phyloP scores from a whole-genome alignment of 1,139 yeast genomes.

The Hemisphaericaspora xylanilytica region DNA sequence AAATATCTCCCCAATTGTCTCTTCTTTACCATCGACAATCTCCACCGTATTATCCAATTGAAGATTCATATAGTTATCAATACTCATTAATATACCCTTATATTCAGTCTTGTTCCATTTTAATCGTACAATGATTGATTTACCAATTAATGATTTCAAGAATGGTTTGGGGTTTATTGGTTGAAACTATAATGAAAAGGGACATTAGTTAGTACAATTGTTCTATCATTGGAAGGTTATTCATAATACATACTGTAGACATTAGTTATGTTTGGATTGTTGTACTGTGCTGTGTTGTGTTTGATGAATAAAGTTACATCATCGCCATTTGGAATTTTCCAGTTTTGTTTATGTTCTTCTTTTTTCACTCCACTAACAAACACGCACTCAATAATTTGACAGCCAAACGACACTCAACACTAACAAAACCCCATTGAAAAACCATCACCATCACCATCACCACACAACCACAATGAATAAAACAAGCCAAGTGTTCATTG shows the following conservation, averaged over 20 bases:
- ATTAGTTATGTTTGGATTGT: constrained; percentile 4
- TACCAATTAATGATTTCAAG: constrained; percentile 67
- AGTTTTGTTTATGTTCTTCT: background rate
- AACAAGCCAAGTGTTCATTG: constrained; percentile 23
- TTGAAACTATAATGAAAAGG: constrained; percentile 51
- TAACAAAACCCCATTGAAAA: too few relatives aligned
- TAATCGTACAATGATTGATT: constrained; percentile 75
- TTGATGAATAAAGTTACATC: too few relatives aligned
- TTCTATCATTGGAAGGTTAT: too few relatives aligned
- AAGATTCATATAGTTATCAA: constrained; percentile 91
- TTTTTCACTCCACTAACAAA: background rate
- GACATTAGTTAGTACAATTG: background rate
- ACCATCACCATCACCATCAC: too few relatives aligned
- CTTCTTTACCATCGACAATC: constrained; percentile 39
- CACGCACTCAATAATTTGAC: too few relatives aligned
- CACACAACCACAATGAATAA: constrained; percentile 23
- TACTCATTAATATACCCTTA: constrained; percentile 72
- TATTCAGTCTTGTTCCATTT: constrained; percentile 95
- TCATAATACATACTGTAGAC: constrained; percentile 11
- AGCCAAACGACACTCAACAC: too few relatives aligned
- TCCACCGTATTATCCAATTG: constrained; percentile 74
- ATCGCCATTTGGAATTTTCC: background rate
- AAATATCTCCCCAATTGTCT: constrained; percentile 75
- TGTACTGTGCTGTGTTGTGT: background rate
- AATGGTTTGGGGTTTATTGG: constrained; percentile 93